These are phyloP conservation scores for Cokeromyces recurvatus DNA, from an alignment of 371 early-diverging fungal genomes.

Conservation along the genomic window DNA sequence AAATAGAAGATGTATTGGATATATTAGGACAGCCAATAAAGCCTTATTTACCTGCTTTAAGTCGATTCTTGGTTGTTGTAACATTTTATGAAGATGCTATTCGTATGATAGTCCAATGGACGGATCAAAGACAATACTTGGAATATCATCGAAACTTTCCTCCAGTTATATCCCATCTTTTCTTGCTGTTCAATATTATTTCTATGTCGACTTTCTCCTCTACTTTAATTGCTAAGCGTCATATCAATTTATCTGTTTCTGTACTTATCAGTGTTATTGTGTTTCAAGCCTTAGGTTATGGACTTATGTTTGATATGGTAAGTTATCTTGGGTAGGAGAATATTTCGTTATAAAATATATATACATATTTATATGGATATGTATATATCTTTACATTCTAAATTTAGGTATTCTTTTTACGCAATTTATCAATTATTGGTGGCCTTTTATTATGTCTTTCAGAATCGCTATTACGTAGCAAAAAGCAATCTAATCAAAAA, in stretches of 20 bases:
- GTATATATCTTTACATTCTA: no score
- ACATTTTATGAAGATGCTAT: slow-evolving; percentile 35
- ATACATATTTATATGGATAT: no score
- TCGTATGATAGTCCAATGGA: slow-evolving; percentile 28
- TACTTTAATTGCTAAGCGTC: slow-evolving; percentile 68
- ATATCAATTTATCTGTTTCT: slow-evolving; percentile 73
- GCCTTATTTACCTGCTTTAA: slow-evolving; percentile 25
- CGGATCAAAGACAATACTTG: slow-evolving; percentile 18
- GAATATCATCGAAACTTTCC: slow-evolving; percentile 16
- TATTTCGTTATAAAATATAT: no score
- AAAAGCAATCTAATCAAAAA: slow-evolving; percentile 27
- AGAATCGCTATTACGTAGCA: slow-evolving; percentile 42
- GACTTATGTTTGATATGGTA: slow-evolving; percentile 78
- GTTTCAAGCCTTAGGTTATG: slow-evolving; percentile 84
- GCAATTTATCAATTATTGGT: slow-evolving; percentile 79
- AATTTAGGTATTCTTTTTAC: slow-evolving; percentile 1
- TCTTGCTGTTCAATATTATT: slow-evolving; percentile 55
- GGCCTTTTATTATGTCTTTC: slow-evolving; percentile 88
- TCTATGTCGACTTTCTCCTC: slow-evolving; percentile 75
- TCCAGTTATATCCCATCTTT: slow-evolving; percentile 3
- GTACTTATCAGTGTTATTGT: slow-evolving; percentile 71
- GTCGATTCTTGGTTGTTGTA: slow-evolving; percentile 27
- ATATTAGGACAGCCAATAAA: slow-evolving; percentile 6
- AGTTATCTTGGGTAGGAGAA: neutral
- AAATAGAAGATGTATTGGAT: neutral